Conservation (phyloP, 768 basidiomycete species). For the Suillus lakei region DNA sequence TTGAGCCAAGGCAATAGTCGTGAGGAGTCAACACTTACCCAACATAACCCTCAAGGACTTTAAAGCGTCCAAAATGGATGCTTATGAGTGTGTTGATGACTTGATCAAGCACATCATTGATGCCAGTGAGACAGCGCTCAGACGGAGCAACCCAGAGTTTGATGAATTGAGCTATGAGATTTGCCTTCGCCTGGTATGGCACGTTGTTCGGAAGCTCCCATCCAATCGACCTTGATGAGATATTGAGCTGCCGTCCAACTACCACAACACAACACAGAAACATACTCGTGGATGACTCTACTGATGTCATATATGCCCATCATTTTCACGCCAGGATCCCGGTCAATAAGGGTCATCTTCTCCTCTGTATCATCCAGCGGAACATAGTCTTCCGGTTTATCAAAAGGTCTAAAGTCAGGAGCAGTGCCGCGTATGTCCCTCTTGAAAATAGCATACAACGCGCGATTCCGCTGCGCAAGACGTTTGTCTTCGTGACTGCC, state of each 20-base stretch:
- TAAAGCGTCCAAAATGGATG: slow-evolving; percentile 47
- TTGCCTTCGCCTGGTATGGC: slow-evolving; percentile 38
- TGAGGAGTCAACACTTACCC: slow-evolving; percentile 33
- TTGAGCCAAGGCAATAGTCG: slow-evolving; percentile 12
- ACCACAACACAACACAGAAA: slow-evolving; percentile 6
- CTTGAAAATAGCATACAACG: slow-evolving; percentile 34
- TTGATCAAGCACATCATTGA: slow-evolving; percentile 36
- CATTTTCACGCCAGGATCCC: slow-evolving; percentile 18
- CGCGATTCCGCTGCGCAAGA: slow-evolving; percentile 38
- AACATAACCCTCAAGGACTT: slow-evolving; percentile 36
- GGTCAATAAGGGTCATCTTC: slow-evolving; percentile 16
- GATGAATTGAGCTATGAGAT: slow-evolving; percentile 33
- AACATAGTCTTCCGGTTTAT: background rate
- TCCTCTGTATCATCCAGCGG: slow-evolving; percentile 21
- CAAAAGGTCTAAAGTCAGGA: slow-evolving; percentile 41
- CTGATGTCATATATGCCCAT: slow-evolving; percentile 36
- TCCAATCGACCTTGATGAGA: slow-evolving; percentile 31
- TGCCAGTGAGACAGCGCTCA: slow-evolving; percentile 36
- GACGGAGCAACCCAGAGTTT: slow-evolving; percentile 36
- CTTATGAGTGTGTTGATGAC: slow-evolving; percentile 32
- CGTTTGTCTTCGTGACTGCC: slow-evolving; percentile 28
- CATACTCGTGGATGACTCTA: slow-evolving; percentile 37
- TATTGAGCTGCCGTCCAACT: background rate
- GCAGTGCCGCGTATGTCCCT: slow-evolving; percentile 36
- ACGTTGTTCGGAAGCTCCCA: slow-evolving; percentile 43